phyloP scores from a whole-genome alignment of 23 red algal genomes.

The Agarophyton chilense region DNA sequence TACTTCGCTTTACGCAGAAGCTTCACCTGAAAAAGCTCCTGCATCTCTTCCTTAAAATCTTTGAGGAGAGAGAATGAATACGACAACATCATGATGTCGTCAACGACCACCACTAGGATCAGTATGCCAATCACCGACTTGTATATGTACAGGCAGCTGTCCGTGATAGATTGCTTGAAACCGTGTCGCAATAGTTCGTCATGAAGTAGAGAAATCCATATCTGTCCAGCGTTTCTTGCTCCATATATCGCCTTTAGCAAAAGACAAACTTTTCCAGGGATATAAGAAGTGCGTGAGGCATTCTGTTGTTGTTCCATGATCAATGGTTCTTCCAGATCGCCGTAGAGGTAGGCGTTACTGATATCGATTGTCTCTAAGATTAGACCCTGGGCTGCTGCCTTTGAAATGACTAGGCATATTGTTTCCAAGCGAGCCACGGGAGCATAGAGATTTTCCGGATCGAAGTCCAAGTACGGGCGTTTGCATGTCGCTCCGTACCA shows the following conservation, averaged over 20 bases:
- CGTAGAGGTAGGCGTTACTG: slow-evolving; percentile 17
- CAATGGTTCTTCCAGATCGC: slow-evolving; percentile 9
- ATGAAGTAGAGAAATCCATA: slow-evolving; percentile 8
- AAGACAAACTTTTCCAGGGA: background rate
- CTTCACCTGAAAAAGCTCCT: slow-evolving; percentile 4
- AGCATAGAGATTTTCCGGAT: background rate
- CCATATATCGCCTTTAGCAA: slow-evolving; percentile 3
- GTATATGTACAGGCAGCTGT: background rate
- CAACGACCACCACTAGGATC: background rate
- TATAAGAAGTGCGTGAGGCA: slow-evolving; percentile 1
- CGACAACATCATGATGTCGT: background rate
- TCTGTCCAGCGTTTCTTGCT: background rate
- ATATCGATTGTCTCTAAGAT: slow-evolving; percentile 13
- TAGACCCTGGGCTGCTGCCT: background rate
- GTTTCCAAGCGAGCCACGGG: background rate
- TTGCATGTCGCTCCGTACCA: background rate
- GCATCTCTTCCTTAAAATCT: background rate
- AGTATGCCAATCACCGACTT: background rate
- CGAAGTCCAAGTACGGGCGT: background rate
- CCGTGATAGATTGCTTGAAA: slow-evolving; percentile 23
- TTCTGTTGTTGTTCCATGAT: background rate
- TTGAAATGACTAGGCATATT: background rate
- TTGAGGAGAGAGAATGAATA: background rate
- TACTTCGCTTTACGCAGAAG: background rate
- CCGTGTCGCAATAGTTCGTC: background rate